Conservation (phyloP, 192 early-diverging fungal genomes). For the Funneliformis mosseae region DNA sequence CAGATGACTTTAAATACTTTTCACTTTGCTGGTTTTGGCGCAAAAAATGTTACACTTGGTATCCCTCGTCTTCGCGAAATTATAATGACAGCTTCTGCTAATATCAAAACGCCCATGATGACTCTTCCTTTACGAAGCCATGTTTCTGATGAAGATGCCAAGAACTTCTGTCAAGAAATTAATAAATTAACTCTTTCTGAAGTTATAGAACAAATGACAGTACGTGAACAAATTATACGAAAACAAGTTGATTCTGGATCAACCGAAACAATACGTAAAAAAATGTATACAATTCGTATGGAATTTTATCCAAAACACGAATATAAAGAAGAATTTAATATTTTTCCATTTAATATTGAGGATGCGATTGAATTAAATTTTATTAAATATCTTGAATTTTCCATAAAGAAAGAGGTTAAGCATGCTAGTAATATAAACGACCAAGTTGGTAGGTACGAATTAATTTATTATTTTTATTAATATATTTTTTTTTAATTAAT, state of each 20-base stretch:
- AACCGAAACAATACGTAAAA: constrained; percentile 51
- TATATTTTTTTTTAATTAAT: not conserved
- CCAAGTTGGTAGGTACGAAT: not conserved
- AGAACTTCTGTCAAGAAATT: constrained; percentile 71
- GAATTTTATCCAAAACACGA: constrained; percentile 83
- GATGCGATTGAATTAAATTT: constrained; percentile 74
- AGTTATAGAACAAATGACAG: constrained; percentile 83
- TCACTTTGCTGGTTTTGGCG: constrained; percentile 95
- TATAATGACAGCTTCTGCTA: constrained; percentile 94
- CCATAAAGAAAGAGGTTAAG: constrained; percentile 69
- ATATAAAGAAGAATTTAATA: constrained; percentile 76
- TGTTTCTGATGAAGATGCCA: constrained; percentile 65
- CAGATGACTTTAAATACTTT: constrained; percentile 99
- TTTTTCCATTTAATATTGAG: constrained; percentile 69
- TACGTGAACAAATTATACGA: constrained; percentile 72
- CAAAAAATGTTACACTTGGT: constrained; percentile 99
- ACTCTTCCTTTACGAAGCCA: constrained; percentile 72
- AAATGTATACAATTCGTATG: constrained; percentile 79
- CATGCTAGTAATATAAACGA: not conserved
- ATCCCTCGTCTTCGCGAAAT: constrained; percentile 99
- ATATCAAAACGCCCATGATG: constrained; percentile 94
- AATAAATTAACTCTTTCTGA: constrained; percentile 78
- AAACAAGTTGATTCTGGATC: constrained; percentile 48
- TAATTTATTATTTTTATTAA: not conserved
- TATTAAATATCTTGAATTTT: constrained; percentile 69